Percentiles rank a stretch among this genome's conserved stretches.
Conservation (phyloP, 176 grass and related monocot species). For the Musa itinerans region DNA sequence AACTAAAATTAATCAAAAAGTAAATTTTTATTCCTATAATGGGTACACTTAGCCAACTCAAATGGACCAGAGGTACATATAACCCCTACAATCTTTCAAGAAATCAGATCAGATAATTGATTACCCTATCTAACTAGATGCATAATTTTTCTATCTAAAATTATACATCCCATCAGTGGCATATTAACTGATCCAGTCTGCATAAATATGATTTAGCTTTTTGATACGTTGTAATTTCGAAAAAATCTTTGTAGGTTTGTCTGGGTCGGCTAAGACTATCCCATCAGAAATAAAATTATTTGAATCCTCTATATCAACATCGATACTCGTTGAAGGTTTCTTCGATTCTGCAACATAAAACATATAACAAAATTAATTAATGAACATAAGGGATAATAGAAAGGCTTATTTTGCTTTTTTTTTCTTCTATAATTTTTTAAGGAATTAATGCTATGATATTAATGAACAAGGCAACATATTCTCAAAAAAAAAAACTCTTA, state of each 20-base stretch:
- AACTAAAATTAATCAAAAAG: too few relatives aligned
- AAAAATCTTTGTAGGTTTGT: background rate
- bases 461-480: too few relatives aligned
- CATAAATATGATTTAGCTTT: slow-evolving; percentile 5
- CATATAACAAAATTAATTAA: background rate
- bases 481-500: background rate
- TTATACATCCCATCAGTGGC: background rate
- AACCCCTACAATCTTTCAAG: background rate
- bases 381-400: background rate
- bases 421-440: too few relatives aligned
- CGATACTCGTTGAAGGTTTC: background rate
- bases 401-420: too few relatives aligned
- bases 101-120: background rate
- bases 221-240: background rate
- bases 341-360: background rate
- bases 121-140: background rate
- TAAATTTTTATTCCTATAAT: too few relatives aligned
- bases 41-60: too few relatives aligned
- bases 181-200: background rate
- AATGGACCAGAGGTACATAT: too few relatives aligned
- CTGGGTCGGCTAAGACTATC: background rate
- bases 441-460: too few relatives aligned
- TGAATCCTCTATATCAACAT: background rate
- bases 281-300: background rate
- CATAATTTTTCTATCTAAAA: background rate